Percentiles rank a stretch among this genome's conserved stretches.
Evolutionary conservation across 2,329 filamentous ascomycete genomes (phyloP).

Genomic region (Penicillium polonicum): DNA sequence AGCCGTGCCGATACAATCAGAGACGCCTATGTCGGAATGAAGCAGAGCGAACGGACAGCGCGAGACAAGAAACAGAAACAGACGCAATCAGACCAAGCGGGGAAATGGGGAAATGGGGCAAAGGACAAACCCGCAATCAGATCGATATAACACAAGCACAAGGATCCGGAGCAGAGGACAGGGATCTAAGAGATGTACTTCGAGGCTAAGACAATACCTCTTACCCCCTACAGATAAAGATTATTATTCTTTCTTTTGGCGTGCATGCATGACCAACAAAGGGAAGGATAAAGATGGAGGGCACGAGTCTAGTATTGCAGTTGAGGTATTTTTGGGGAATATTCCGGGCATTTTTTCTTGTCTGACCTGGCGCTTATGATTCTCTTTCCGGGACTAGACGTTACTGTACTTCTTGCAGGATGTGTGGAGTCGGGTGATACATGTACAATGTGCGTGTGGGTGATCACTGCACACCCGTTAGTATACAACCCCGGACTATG

Average conservation of each 20-base stretch:
- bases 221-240: background rate
- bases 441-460: slow-evolving; percentile 16
- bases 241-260: background rate
- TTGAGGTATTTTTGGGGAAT: background rate
- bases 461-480: slow-evolving; percentile 14
- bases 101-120: slow-evolving; percentile 4
- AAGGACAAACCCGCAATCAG: slow-evolving; percentile 2
- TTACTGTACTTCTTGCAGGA: slow-evolving; percentile 12
- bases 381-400: background rate
- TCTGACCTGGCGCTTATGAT: background rate
- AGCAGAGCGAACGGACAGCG: slow-evolving; percentile 22
- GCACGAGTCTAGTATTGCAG: background rate
- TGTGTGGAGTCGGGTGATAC: slow-evolving; percentile 7
- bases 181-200: background rate
- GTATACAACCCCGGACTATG: slow-evolving; percentile 18
- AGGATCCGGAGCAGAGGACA: background rate
- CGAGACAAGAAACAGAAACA: slow-evolving; percentile 8
- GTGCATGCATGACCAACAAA: background rate
- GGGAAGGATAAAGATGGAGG: background rate
- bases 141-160: slow-evolving; percentile 8
- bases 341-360: background rate
- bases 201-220: slow-evolving; percentile 1
- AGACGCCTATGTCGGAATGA: slow-evolving; percentile 13
- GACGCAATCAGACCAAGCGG: slow-evolving; percentile 17
- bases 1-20: slow-evolving; percentile 20